These are phyloP conservation scores for Effrenium voratum DNA, from an alignment of 73 alveolate species.

Conservation along the genomic window DNA sequence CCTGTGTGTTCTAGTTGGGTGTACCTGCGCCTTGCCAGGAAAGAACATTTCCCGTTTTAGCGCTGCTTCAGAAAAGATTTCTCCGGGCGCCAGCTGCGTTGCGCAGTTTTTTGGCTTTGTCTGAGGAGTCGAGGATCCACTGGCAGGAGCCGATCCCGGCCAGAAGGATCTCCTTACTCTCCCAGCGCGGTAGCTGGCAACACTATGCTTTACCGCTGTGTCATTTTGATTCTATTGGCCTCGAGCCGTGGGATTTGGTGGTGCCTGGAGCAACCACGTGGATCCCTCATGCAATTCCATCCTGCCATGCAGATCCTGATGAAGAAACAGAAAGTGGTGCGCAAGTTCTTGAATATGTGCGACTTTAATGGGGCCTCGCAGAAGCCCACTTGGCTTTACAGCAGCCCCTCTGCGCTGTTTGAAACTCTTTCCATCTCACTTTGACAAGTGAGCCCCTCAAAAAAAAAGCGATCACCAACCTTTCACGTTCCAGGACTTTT, in stretches of 20 bases:
- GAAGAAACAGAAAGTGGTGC: background rate
- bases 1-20: constrained; percentile 19
- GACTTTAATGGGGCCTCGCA: background rate
- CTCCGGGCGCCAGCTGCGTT: too few relatives aligned
- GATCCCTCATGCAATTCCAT: background rate
- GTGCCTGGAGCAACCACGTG: background rate
- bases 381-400: constrained; percentile 50
- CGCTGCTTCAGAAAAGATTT: too few relatives aligned
- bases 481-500: too few relatives aligned
- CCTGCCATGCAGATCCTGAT: background rate
- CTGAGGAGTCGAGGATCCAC: too few relatives aligned
- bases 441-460: too few relatives aligned
- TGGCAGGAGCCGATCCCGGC: too few relatives aligned
- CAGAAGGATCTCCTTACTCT: background rate
- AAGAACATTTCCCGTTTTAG: too few relatives aligned
- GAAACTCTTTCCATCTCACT: too few relatives aligned
- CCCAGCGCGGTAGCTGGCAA: background rate
- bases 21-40: background rate
- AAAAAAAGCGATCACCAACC: too few relatives aligned
- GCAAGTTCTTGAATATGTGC: background rate
- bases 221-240: background rate
- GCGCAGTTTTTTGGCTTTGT: too few relatives aligned
- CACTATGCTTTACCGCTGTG: background rate
- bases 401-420: too few relatives aligned
- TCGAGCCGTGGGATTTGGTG: background rate